phyloP scores from a whole-genome alignment of 805 yeast species.

The Sugiyamaella mastotermitis region DNA sequence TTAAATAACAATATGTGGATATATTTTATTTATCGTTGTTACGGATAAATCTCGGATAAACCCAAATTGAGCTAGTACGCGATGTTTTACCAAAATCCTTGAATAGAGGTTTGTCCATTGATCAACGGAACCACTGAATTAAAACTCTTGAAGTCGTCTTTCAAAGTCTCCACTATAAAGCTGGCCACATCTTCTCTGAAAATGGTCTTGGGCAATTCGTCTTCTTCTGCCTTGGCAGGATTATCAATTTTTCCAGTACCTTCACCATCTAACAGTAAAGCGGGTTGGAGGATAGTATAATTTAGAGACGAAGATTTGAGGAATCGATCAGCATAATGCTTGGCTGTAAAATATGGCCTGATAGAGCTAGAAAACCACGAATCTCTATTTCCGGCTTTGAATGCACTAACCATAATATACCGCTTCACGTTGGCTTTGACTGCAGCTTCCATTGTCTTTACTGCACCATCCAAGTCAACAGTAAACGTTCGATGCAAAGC shows the following conservation, averaged over 20 bases:
- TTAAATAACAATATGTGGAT: too few species aligned
- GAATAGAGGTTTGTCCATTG: constrained; percentile 35
- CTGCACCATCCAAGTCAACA: constrained; percentile 60
- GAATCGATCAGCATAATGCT: constrained; percentile 52
- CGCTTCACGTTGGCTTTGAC: constrained; percentile 39
- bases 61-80: too few species aligned
- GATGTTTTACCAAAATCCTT: constrained; percentile 13
- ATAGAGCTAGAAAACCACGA: constrained; percentile 37
- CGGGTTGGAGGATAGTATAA: constrained; percentile 56
- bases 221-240: constrained; percentile 25
- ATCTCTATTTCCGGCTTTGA: constrained; percentile 46
- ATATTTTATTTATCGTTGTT: too few species aligned
- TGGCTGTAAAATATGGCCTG: constrained; percentile 51
- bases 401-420: constrained; percentile 50
- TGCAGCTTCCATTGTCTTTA: constrained; percentile 51
- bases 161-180: constrained; percentile 34
- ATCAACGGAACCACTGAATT: constrained; percentile 41
- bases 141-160: constrained; percentile 32
- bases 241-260: constrained; percentile 41
- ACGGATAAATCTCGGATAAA: too few species aligned
- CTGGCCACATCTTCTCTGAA: constrained; percentile 53
- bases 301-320: constrained; percentile 38
- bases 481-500: constrained; percentile 40
- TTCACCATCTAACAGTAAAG: constrained; percentile 35
- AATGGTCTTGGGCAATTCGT: constrained; percentile 19